Evolutionary conservation across 2,329 filamentous ascomycete genomes (phyloP), one percentile per base, ranked within the genome.

Genomic region (Colletotrichum lupini): DNA sequence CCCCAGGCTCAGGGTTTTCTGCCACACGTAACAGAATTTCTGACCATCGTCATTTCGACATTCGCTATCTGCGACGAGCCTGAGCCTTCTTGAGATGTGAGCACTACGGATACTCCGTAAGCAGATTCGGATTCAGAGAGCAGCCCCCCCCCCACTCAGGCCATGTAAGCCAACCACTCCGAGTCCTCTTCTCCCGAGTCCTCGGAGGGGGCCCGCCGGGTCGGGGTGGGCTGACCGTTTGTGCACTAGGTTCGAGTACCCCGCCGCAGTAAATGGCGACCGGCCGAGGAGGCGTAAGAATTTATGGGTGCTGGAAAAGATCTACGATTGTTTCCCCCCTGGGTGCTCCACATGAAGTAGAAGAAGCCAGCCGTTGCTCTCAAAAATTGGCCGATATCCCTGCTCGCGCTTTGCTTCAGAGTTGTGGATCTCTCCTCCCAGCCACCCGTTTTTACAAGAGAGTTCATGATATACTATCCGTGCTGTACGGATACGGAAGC

Each of bases 1-100:
- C 26, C 42, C 42, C 4, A 49, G 19, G 4, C 42, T 49, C 52
- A 24, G 26, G 35, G 28, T 9, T 35, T 19, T 55, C 60, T 66
- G 67, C 26, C 60, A 69, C 67, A 57, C 16, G 52, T 57, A 52
- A 69, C 60, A 42, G 32, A 12, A 22, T 56, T 16, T 52, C n/a
- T 61, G 52, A 35, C 32, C 52, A 65, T 69, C 67, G n/a, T 69
- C 67, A 69, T 64, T 56, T 64, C 49, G 16, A 28, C 30, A 55
- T 37, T 49, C 30, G 62, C n/a, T 42, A 11, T 42, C 62, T 22
- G 32, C 19, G 30, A 63, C 26, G 12, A 49, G 42, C 3, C 19
- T 49, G 42, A 52, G n/a, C 11, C 32, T 30, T 30, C 30, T 22
- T 28, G 56, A n/a, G 30, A 42, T 42, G 37, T 42, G 37, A 42